phyloP scores from a whole-genome alignment of 306 rosid species.

The Alnus glutinosa region DNA sequence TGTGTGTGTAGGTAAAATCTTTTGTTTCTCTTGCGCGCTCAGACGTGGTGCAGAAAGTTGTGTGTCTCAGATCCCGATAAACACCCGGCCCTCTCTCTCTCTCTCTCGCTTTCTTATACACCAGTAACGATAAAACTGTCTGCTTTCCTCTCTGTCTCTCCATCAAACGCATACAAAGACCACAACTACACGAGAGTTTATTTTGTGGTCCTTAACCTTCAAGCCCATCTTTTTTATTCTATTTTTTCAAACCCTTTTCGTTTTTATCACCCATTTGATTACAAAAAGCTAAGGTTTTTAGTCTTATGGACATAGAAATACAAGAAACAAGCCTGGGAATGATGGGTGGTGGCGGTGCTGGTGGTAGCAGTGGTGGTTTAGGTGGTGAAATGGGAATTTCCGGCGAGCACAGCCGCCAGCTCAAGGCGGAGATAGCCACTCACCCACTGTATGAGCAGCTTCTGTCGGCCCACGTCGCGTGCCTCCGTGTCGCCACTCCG shows the following conservation, averaged over 20 bases:
- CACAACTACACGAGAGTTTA: slow-evolving; percentile 6
- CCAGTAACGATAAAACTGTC: slow-evolving; percentile 36
- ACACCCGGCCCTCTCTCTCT: neutral
- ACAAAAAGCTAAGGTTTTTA: no score
- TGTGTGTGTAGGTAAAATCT: slow-evolving; percentile 55
- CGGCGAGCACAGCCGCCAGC: slow-evolving; percentile 49
- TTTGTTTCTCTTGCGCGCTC: slow-evolving; percentile 37
- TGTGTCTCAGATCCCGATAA: slow-evolving; percentile 79
- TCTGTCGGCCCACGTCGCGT: slow-evolving; percentile 77
- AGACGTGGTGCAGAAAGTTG: slow-evolving; percentile 66
- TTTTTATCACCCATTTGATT: neutral
- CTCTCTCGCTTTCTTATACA: slow-evolving; percentile 4
- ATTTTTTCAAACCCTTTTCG: slow-evolving; percentile 3
- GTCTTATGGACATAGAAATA: slow-evolving; percentile 36
- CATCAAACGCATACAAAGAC: neutral
- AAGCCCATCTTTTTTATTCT: slow-evolving; percentile 2
- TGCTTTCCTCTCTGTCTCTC: slow-evolving; percentile 15
- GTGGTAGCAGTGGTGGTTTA: slow-evolving; percentile 12
- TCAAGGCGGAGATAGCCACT: slow-evolving; percentile 84
- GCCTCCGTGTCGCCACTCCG: slow-evolving; percentile 94
- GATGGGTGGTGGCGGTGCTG: slow-evolving; percentile 41
- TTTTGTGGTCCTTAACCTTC: slow-evolving; percentile 43
- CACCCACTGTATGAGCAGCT: slow-evolving; percentile 91
- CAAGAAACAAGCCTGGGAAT: slow-evolving; percentile 79
- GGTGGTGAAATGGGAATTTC: slow-evolving; percentile 33